These are phyloP conservation scores for Paecilomyces formosus DNA, from an alignment of 2,329 filamentous ascomycete genomes.

Conservation along the genomic window DNA sequence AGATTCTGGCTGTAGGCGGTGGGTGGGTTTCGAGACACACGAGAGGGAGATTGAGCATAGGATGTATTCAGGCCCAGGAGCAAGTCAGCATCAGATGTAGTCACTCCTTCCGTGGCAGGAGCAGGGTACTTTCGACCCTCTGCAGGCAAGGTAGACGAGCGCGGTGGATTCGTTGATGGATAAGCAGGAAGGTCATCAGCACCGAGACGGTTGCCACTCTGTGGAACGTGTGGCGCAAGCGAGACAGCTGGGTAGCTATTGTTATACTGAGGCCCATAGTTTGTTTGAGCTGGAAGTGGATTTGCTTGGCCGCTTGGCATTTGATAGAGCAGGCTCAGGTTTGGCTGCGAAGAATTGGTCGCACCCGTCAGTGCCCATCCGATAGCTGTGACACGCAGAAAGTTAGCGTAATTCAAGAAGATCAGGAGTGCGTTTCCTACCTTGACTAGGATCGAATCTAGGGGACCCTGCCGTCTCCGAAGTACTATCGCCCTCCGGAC, in stretches of 20 bases:
- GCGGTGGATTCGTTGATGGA: slow-evolving; percentile 15
- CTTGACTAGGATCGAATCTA: slow-evolving; percentile 44
- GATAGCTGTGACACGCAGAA: slow-evolving; percentile 48
- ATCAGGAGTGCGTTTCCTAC: slow-evolving; percentile 25
- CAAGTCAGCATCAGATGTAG: slow-evolving; percentile 28
- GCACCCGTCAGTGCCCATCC: slow-evolving; percentile 85
- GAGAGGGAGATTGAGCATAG: slow-evolving; percentile 19
- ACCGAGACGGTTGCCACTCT: slow-evolving; percentile 13
- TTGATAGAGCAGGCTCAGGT: slow-evolving; percentile 73
- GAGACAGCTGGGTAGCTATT: slow-evolving; percentile 17
- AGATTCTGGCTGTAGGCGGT: slow-evolving; percentile 15
- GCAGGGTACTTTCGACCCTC: slow-evolving; percentile 17
- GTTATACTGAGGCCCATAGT: slow-evolving; percentile 23
- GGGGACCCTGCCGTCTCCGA: slow-evolving; percentile 33
- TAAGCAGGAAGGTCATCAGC: slow-evolving; percentile 25
- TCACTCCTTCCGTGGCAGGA: slow-evolving; percentile 36
- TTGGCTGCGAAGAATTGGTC: slow-evolving; percentile 77
- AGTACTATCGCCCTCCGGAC: slow-evolving; percentile 19
- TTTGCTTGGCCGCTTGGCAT: slow-evolving; percentile 36
- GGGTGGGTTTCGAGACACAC: slow-evolving; percentile 16
- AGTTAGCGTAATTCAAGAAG: slow-evolving; percentile 5
- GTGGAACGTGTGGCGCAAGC: slow-evolving; percentile 12
- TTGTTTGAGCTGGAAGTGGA: slow-evolving; percentile 16
- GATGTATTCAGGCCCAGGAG: slow-evolving; percentile 45
- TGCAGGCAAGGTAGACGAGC: slow-evolving; percentile 12